phyloP scores from a whole-genome alignment of 2,329 filamentous ascomycete species.

The Diaporthe humulicola region DNA sequence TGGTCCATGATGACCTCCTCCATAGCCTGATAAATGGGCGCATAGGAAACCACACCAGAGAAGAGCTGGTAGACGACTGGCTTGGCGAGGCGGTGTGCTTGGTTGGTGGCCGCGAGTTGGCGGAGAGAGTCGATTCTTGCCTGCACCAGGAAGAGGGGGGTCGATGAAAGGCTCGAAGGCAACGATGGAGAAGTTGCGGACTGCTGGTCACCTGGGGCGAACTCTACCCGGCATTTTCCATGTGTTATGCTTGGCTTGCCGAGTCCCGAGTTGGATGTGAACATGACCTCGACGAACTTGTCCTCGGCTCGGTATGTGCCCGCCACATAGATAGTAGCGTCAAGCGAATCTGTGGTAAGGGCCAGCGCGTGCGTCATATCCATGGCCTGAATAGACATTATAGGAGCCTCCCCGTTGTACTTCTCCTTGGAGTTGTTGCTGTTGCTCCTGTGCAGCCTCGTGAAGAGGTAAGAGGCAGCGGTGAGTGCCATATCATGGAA shows the following conservation, averaged over 20 bases:
- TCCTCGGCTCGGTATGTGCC: neutral
- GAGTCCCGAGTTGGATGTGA: neutral
- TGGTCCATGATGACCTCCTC: neutral
- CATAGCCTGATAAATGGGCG: neutral
- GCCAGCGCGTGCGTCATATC: neutral
- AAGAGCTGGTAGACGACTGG: neutral
- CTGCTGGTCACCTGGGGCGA: neutral
- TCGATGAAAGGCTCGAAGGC: neutral
- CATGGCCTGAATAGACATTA: neutral
- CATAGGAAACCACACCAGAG: neutral
- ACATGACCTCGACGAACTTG: neutral
- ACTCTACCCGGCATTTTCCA: neutral
- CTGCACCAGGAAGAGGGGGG: neutral
- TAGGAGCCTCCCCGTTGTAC: neutral
- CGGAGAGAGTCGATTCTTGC: neutral
- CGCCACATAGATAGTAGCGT: neutral
- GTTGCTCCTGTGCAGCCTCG: neutral
- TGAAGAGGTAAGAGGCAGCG: neutral
- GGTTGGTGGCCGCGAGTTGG: neutral
- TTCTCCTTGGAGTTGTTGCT: neutral
- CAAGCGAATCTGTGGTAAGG: neutral
- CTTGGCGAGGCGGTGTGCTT: neutral
- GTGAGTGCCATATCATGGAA: conserved; percentile 5
- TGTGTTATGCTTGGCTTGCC: neutral
- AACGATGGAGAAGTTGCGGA: neutral